Conservation (phyloP, 2,329 filamentous ascomycete species). For the Talaromyces funiculosus region DNA sequence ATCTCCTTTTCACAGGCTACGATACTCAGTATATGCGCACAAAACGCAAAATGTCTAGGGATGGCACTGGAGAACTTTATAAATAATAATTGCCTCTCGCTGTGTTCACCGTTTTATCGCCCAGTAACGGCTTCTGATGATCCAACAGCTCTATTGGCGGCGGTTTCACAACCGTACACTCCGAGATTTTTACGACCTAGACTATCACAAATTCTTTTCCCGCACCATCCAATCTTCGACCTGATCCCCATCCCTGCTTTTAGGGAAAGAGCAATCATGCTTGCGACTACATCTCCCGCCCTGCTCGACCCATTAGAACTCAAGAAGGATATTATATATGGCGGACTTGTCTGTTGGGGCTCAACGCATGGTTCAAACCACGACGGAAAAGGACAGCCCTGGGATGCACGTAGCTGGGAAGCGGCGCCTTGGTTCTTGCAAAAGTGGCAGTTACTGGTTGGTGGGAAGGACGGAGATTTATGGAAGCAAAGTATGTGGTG, state of each 20-base stretch:
- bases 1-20: neutral
- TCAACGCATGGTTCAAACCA: neutral
- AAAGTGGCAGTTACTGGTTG: constrained; percentile 23
- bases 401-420: constrained; percentile 30
- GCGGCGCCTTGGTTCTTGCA: constrained; percentile 26
- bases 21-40: constrained; percentile 3
- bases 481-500: constrained; percentile 10
- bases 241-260: constrained; percentile 11
- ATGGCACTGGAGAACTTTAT: neutral
- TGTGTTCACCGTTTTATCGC: constrained; percentile 10
- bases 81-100: neutral
- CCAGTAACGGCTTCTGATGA: constrained; percentile 3
- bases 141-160: constrained; percentile 2
- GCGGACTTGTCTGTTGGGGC: constrained; percentile 15
- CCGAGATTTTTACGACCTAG: constrained; percentile 14
- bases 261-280: constrained; percentile 11
- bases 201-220: constrained; percentile 12
- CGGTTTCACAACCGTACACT: neutral
- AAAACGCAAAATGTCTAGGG: constrained; percentile 7
- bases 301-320: constrained; percentile 13
- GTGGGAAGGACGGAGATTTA: constrained; percentile 2
- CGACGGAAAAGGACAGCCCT: constrained; percentile 33
- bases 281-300: constrained; percentile 2
- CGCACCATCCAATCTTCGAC: constrained; percentile 13
- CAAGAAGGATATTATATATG: constrained; percentile 12